Conservation (phyloP, 176 grass and related monocot genomes). For the Puccinellia tenuiflora region DNA sequence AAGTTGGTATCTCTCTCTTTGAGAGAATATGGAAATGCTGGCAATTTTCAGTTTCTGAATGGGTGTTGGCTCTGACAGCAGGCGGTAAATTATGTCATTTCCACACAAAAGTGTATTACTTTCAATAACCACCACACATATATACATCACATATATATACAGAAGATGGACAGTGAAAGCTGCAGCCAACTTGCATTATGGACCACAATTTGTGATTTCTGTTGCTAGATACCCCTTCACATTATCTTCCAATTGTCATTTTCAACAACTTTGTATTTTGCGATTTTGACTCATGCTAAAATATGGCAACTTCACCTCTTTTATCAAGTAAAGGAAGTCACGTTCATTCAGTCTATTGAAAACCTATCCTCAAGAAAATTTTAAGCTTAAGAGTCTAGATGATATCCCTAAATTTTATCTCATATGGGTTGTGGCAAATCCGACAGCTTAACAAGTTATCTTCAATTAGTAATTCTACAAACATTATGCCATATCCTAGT, state of each 20-base stretch:
- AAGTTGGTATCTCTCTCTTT: background rate
- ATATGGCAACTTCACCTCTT: background rate
- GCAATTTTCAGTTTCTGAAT: background rate
- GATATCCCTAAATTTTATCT: background rate
- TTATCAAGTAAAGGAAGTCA: slow-evolving; percentile 19
- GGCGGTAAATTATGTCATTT: background rate
- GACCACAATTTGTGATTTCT: slow-evolving; percentile 24
- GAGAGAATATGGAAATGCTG: background rate
- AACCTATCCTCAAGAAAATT: background rate
- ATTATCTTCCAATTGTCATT: slow-evolving; percentile 33
- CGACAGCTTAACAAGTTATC: background rate
- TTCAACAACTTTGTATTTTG: background rate
- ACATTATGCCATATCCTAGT: background rate
- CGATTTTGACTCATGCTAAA: background rate
- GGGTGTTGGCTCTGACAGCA: background rate
- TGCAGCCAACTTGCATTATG: background rate
- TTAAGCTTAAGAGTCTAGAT: background rate
- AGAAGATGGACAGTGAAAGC: background rate
- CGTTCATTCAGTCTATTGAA: background rate
- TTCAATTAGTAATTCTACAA: background rate
- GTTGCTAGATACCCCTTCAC: slow-evolving; percentile 40
- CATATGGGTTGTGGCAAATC: background rate
- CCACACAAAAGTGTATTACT: background rate
- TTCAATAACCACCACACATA: background rate
- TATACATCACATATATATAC: background rate